Evolutionary conservation across 768 basidiomycete species (phyloP).

Genomic region (Serendipita sp.): DNA sequence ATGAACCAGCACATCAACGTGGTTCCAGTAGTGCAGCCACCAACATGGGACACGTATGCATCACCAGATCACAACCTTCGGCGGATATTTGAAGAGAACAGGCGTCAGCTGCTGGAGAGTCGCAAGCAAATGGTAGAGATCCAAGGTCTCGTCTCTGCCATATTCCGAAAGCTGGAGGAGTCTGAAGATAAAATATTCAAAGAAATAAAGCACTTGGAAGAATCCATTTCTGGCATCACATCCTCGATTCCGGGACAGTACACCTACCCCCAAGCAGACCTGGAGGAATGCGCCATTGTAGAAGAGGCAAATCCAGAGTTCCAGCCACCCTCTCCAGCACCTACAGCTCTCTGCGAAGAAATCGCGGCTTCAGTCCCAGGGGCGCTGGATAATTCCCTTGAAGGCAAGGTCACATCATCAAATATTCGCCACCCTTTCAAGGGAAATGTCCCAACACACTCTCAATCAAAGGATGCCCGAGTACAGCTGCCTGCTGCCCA

Average conservation of each 20-base stretch:
- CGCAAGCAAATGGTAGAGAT: background rate
- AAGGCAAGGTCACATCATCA: too few species aligned
- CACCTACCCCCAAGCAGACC: too few species aligned
- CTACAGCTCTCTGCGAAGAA: background rate
- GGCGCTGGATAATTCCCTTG: too few species aligned
- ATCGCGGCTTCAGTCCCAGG: too few species aligned
- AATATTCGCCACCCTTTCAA: too few species aligned
- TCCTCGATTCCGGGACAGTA: background rate
- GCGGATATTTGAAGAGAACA: background rate
- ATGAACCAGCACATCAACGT: background rate
- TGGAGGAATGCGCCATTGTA: background rate
- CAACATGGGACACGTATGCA: background rate
- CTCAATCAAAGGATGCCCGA: background rate
- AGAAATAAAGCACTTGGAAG: background rate
- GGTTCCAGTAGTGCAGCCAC: background rate
- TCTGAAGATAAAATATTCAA: background rate
- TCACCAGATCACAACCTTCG: background rate
- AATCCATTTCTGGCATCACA: background rate
- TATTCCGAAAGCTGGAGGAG: background rate
- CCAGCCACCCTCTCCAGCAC: background rate
- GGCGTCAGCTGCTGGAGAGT: background rate
- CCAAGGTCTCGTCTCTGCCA: background rate
- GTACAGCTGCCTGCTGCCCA: background rate
- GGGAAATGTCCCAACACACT: too few species aligned
- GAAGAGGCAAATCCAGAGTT: background rate